Percentiles rank a stretch among this genome's conserved stretches.
These are phyloP conservation scores for Hericium erinaceus DNA, from an alignment of 768 basidiomycete species.

Conservation along the genomic window DNA sequence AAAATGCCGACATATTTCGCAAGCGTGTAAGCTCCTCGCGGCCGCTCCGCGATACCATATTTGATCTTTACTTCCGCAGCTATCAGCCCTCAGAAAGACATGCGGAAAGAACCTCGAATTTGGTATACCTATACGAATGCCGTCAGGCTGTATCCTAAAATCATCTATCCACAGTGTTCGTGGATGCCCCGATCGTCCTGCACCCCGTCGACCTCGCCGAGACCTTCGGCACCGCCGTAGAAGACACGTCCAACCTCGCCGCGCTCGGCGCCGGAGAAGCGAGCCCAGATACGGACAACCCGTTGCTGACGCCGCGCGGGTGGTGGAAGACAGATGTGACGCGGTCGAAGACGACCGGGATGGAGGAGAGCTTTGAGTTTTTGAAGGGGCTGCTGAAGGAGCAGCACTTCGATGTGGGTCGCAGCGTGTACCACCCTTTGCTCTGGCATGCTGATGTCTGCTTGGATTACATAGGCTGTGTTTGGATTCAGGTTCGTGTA, in stretches of 20 bases:
- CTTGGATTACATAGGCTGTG: conserved; percentile 38
- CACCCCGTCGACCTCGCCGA: conserved; percentile 50
- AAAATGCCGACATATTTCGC: conserved; percentile 59
- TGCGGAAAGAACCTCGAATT: conserved; percentile 53
- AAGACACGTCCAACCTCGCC: conserved; percentile 25
- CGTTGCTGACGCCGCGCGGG: conserved; percentile 43
- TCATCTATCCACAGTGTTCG: conserved; percentile 43
- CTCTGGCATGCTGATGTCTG: conserved; percentile 34
- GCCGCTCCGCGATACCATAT: neutral
- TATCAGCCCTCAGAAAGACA: conserved; percentile 64
- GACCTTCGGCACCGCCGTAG: conserved; percentile 13
- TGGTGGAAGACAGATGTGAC: conserved; percentile 59
- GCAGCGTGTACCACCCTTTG: conserved; percentile 17
- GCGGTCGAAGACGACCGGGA: conserved; percentile 40
- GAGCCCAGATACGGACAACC: conserved; percentile 22
- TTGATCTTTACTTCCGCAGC: conserved; percentile 25
- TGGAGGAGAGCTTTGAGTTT: conserved; percentile 45
- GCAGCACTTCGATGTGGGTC: conserved; percentile 58
- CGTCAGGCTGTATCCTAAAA: neutral
- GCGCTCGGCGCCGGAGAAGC: neutral
- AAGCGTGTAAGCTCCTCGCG: conserved; percentile 43
- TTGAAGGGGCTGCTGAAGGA: conserved; percentile 49
- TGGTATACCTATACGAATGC: conserved; percentile 27
- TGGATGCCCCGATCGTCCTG: conserved; percentile 63
- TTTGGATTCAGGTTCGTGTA: conserved; percentile 63